Evolutionary conservation across 2,329 filamentous ascomycete genomes (phyloP), one percentile per base, ranked within the genome.

Genomic region (Colletotrichum noveboracense): DNA sequence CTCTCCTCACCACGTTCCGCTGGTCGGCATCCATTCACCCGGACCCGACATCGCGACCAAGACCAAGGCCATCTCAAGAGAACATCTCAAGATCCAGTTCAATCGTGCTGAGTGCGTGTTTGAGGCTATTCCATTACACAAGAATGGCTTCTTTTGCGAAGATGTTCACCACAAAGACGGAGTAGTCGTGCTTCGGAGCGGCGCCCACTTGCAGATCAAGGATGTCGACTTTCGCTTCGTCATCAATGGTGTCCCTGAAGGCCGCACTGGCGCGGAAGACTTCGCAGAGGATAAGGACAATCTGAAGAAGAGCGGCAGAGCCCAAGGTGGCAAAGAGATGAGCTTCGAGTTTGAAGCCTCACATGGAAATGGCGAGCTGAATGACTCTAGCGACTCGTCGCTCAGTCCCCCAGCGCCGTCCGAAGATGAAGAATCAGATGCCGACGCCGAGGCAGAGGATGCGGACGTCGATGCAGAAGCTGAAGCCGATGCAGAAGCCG

Each of bases 11-110:
- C 89, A 92, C 73, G 90, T 92, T 71, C 92, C 93, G 5, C 89
- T 94, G 74, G 89, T 96, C 65, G 91, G 91, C 38, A 94, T 96
- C 60, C 94, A 96, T 82, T 94, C 94, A 5, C 92, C 91, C 0
- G 90, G 90, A 3, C 90, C 90, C 7, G 87, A 91, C 65, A 91
- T 91, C 76, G 90, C 91, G 4, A 87, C 83, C 75, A 91, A 90
- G 77, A 94, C 94, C 66, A 94, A 94, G 80, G 91, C 90, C 66
- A 96, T 96, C 70, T 96, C 94, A 5, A 88, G 94, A 76, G 87
- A 93, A 79, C 94, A 96, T 82, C 87, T 95, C 65, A 93, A 92
- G 79, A 95, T 96, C 78, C 87, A 90, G 62, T 96, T 93, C 84
- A 94, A 94, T 79, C 87, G 90, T 76, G 86, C 91, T 14, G 88